Base-by-base conservation (phyloP, 768 basidiomycete genomes). In the Neoboletus magnificus region DNA sequence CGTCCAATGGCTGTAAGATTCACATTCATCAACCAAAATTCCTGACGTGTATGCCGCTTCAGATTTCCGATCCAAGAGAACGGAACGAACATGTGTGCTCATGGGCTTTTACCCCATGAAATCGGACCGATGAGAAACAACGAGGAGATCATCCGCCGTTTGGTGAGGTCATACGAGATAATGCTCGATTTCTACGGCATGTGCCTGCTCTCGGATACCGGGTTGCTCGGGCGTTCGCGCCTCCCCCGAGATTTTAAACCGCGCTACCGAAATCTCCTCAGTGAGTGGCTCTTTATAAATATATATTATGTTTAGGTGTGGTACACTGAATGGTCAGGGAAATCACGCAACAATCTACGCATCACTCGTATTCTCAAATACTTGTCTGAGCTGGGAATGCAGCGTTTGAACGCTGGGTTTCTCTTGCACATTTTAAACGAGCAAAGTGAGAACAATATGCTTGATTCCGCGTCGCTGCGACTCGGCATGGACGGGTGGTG, bases 141-240 rank as follows among this genome's bases (percentile, higher is more conserved):
- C 65, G 61, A 76, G 30, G 59, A 62, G 39, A 75, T 85, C 42
- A 68, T 83, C 46, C 57, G 71, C 54, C 81, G 86, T 37, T 62
- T 89, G 30, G 51, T 84, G 5, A 70, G 68, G 29, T 89, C 88
- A 20, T 90, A 89, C 68, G 73, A 69, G 58, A 77, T 90, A 61
- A 88, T 92, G 85, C 79, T 91, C 27, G 85, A 87, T 67, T 90
- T 91, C 72, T 91, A 88, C 64, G 89, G 88, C 23, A 88, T 90
- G 85, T 74, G 75, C 29, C 78, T 90, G 32, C 70, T 83, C 35
- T 61, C 71, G 25, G 78, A 82, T 39, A 82, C 85, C 0, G 88
- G 88, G 4, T 76, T 85, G 25, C 61, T 90, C 16, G 76, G 75
- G 30, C 83, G 87, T 37, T 72, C 74, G 18, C 50, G 74, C 50